phyloP scores from a whole-genome alignment of 1,284 basidiomycete species.

The Boletellus deceptivus region DNA sequence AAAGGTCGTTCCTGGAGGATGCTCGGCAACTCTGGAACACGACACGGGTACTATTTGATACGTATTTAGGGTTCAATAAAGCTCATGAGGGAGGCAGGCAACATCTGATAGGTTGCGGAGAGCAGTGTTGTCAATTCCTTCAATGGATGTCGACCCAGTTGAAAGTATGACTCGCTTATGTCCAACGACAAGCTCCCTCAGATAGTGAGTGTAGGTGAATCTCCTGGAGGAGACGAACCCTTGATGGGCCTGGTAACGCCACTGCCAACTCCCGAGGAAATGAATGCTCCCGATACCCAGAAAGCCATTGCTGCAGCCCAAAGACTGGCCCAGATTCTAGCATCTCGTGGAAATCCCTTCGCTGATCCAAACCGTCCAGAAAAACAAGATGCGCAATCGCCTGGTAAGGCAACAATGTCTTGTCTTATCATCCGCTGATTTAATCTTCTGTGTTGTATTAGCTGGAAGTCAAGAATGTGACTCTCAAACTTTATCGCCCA shows the following conservation, averaged over 20 bases:
- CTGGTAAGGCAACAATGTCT: neutral
- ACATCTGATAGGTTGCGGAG: conserved; percentile 12
- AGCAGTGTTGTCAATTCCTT: conserved; percentile 2
- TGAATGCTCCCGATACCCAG: neutral
- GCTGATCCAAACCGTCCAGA: neutral
- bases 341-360: neutral
- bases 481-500: neutral
- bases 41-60: conserved; percentile 2
- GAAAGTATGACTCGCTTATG: conserved; percentile 5
- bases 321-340: neutral
- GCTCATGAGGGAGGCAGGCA: conserved; percentile 7
- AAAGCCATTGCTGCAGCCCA: neutral
- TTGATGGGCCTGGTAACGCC: neutral
- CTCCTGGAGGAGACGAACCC: neutral
- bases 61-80: neutral
- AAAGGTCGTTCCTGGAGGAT: neutral
- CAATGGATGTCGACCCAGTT: neutral
- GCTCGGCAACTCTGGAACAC: conserved; percentile 1
- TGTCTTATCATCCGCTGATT: neutral
- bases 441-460: neutral
- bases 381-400: neutral
- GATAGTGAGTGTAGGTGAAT: conserved; percentile 1
- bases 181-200: neutral
- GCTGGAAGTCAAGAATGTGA: neutral
- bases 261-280: neutral